Percentiles rank a stretch among this genome's conserved stretches.
These are phyloP conservation scores for Cutaneotrichosporon mucoides DNA, from an alignment of 1,284 basidiomycete species.

Conservation along the genomic window DNA sequence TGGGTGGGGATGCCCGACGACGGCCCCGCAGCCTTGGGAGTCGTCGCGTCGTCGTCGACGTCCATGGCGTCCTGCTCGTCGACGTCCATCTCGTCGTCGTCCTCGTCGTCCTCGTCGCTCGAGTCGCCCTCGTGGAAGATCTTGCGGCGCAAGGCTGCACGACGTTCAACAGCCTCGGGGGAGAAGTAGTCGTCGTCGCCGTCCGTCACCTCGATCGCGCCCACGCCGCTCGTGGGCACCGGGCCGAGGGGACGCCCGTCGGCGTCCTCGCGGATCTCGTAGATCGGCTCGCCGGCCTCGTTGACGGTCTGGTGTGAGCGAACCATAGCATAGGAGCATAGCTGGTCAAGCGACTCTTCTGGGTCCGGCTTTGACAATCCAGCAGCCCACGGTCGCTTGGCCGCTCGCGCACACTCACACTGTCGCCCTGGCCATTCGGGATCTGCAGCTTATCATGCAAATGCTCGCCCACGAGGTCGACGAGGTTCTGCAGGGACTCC, in stretches of 20 bases:
- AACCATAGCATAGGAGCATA: not conserved
- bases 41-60: not conserved
- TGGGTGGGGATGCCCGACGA: not conserved
- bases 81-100: conserved; percentile 12
- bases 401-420: not conserved
- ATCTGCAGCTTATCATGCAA: conserved; percentile 14
- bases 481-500: conserved; percentile 14
- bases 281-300: conserved; percentile 43
- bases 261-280: conserved; percentile 41
- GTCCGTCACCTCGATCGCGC: conserved; percentile 9
- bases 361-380: too few species aligned
- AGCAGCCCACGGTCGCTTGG: too few species aligned
- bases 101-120: conserved; percentile 15
- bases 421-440: conserved; percentile 4
- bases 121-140: conserved; percentile 30
- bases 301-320: conserved; percentile 19
- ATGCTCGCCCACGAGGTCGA: conserved; percentile 19
- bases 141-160: conserved; percentile 27
- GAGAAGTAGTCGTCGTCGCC: conserved; percentile 31
- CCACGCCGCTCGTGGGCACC: conserved; percentile 14
- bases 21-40: not conserved
- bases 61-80: not conserved
- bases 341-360: too few species aligned
- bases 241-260: conserved; percentile 32
- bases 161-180: conserved; percentile 27